Evolutionary conservation across 106 monocot species (phyloP).

Genomic region (Alisma plantagoaquatica): DNA sequence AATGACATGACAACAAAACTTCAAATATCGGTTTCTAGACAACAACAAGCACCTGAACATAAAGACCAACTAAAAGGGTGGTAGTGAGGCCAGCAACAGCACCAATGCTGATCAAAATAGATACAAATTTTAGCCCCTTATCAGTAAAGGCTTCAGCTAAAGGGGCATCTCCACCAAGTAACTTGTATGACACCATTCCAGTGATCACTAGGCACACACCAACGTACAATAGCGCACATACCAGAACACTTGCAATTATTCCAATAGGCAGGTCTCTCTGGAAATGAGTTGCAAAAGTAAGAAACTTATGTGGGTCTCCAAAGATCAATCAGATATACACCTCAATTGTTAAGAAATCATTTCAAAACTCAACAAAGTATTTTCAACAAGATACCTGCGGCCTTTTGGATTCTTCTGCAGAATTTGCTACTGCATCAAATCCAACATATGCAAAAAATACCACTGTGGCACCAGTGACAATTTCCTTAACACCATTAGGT

Average conservation of each 20-base stretch:
- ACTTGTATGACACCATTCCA: constrained; percentile 88
- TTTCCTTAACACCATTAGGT: constrained; percentile 84
- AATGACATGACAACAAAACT: not conserved
- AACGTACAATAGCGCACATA: constrained; percentile 66
- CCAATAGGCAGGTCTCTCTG: constrained; percentile 98
- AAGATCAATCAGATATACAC: not conserved
- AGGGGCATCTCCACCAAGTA: constrained; percentile 92
- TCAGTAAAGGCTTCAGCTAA: constrained; percentile 88
- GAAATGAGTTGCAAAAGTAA: not conserved
- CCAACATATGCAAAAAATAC: constrained; percentile 98
- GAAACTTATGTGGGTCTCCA: not conserved
- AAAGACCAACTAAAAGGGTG: constrained; percentile 87
- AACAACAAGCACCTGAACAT: constrained; percentile 64
- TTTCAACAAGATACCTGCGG: constrained; percentile 89
- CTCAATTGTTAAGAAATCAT: too few species aligned
- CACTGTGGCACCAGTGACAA: constrained; percentile 94
- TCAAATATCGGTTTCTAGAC: not conserved
- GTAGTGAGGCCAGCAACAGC: constrained; percentile 97
- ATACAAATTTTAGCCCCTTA: constrained; percentile 78
- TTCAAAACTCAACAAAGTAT: too few species aligned
- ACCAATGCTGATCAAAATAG: constrained; percentile 83
- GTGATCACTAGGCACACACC: constrained; percentile 89
- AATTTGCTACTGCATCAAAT: constrained; percentile 99
- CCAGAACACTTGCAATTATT: constrained; percentile 77
- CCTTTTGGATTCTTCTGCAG: constrained; percentile 90